Evolutionary conservation across 2,329 filamentous ascomycete species (phyloP), one percentile per base, ranked within the genome.

Genomic region (Tolypocladium pustulatum): DNA sequence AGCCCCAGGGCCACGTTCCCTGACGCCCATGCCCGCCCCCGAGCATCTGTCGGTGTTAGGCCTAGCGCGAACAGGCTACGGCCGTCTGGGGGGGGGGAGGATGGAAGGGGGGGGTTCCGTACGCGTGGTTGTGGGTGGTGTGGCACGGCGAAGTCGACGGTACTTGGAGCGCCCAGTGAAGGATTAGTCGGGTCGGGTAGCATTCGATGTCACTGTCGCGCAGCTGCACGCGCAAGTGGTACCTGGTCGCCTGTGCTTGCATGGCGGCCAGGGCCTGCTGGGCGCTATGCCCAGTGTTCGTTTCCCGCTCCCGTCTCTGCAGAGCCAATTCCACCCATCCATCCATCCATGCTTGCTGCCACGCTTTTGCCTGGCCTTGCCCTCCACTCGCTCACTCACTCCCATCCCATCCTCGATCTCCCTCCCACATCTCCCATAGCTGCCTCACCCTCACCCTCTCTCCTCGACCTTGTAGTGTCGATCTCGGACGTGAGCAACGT

Each of bases 1-100:
- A 34, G 37, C n/a, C 41, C 41, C 55, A 36, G 36, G 37, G 56
- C 56, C 56, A 57, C 56, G 56, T 57, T 57, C 56, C 56, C 56
- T 41, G 46, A 51, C 27, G 36, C 36, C 36, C 43, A 54, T 20
- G 22, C 56, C 49, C 49, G 27, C 56, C 49, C 36, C 56, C 56
- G 49, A 57, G 53, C 43, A n/a, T 36, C 49, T 57, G 49, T 57
- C 56, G 56, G 56, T 53, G 56, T 54, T 57, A 54, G 56, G 46
- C 46, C 56, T 57, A 54, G 56, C 56, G 56, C 27, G 46, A 54
- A 54, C 56, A 54, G 56, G 56, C 43, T 57, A 40, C 56, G 46
- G 56, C 56, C 46, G 56, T n/a, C 25, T 4, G 34, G 46, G 56
- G 55, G 55, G 55, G 15, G n/a, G n/a, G n/a, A 20, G 37, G 37